Percentiles rank a stretch among this genome's conserved stretches.
Conservation (phyloP, 139 green algal species). For the Bryopsis sp. region DNA sequence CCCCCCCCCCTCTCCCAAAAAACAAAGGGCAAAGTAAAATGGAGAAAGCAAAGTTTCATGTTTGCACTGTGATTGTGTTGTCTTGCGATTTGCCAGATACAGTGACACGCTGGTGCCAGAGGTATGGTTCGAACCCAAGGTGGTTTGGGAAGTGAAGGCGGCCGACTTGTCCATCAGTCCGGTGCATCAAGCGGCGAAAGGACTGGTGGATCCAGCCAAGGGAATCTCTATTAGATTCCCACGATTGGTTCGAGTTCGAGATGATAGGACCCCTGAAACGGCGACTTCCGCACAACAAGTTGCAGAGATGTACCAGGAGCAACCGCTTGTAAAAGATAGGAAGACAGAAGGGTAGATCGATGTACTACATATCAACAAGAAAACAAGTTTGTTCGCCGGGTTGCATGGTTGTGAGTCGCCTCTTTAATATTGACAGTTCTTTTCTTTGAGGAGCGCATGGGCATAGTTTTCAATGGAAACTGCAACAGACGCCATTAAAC, state of each 20-base stretch:
- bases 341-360: no score
- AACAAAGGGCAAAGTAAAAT: no score
- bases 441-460: no score
- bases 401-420: no score
- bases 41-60: background rate
- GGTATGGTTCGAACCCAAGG: constrained; percentile 85
- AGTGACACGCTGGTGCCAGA: constrained; percentile 64
- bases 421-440: no score
- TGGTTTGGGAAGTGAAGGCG: constrained; percentile 96
- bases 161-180: constrained; percentile 93
- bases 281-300: constrained; percentile 79
- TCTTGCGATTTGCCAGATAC: constrained; percentile 31
- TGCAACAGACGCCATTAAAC: no score
- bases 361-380: no score
- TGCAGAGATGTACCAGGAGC: constrained; percentile 76
- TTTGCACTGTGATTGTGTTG: background rate
- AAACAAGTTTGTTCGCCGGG: no score
- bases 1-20: no score
- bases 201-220: constrained; percentile 66
- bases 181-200: constrained; percentile 74
- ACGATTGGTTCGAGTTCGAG: constrained; percentile 72
- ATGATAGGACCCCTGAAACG: constrained; percentile 88
- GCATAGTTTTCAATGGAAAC: no score
- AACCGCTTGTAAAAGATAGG: constrained; percentile 50
- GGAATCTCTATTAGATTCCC: constrained; percentile 85